Evolutionary conservation across 192 early-diverging fungal species (phyloP), one percentile per base, ranked within the genome.

Genomic region (Podila horticola): DNA sequence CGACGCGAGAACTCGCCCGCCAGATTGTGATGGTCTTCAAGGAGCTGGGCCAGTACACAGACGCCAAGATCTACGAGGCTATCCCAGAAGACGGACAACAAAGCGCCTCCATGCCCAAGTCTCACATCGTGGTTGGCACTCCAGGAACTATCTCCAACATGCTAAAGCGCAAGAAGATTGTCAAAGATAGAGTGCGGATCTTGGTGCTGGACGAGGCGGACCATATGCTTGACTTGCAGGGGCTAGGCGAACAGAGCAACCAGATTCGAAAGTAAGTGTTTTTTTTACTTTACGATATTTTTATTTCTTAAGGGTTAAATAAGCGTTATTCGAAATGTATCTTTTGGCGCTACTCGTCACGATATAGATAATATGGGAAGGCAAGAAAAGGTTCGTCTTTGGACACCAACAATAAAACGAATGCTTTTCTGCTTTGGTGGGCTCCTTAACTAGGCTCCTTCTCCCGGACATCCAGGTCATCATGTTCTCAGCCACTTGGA

Each of bases 151-250:
- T 99, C 0, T 83, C 65, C 24, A 93, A 95, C 11, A 67, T 95
- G 69, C 83, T 94, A 38, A 87, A 88, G 52, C 87, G 87, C 60
- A 70, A 88, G n/a, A 70, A 84, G 7, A 71, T 97, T 31, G 81
- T 91, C 29, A 74, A 85, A 1, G 74, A 68, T 0, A 38, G 82
- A 29, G 69, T 96, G 50, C 86, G 87, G 68, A 90, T 97, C 52
- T 91, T 98, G 81, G 95, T 97, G 5, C 87, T 99, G 60, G 98
- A 99, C 71, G 98, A 99, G 83, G 98, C 98, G 22, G 98, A 99
- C 77, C 95, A 92, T 72, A 97, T 98, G 98, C 79, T 98, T 33
- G 95, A 97, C 84, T 83, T 91, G 81, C 91, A 91, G 63, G 87
- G 90, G 3, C 84, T 97, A 38, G 94, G 92, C 1, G 93, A 96